Percentiles rank a stretch among this genome's conserved stretches.
Evolutionary conservation across 2,329 filamentous ascomycete species (phyloP).

Genomic region (Colletotrichum sojae): DNA sequence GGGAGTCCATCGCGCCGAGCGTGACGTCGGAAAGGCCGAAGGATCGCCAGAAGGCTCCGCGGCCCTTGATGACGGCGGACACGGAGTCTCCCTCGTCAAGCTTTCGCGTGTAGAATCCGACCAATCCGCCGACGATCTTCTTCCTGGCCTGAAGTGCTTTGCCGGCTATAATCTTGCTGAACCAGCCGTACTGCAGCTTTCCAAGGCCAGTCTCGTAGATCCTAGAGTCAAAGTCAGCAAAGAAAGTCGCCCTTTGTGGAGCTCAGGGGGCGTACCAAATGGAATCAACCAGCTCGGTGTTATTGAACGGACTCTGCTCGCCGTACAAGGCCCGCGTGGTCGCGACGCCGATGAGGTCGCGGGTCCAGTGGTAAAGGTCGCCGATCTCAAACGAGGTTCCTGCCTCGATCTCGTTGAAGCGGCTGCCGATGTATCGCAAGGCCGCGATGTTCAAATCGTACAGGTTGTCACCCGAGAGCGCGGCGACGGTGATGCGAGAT

Average conservation of each 20-base stretch:
- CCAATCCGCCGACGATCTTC: slow-evolving; percentile 46
- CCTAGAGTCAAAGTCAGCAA: background rate
- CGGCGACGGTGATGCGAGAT: slow-evolving; percentile 49
- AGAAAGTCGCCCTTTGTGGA: background rate
- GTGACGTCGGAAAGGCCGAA: slow-evolving; percentile 48
- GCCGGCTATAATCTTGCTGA: slow-evolving; percentile 41
- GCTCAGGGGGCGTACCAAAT: background rate
- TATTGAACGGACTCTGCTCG: slow-evolving; percentile 57
- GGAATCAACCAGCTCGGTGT: slow-evolving; percentile 2
- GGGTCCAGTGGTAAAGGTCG: slow-evolving; percentile 57
- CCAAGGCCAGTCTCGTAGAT: slow-evolving; percentile 19
- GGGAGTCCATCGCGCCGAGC: slow-evolving; percentile 49
- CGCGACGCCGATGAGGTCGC: slow-evolving; percentile 54
- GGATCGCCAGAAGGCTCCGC: slow-evolving; percentile 47
- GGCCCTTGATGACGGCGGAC: slow-evolving; percentile 48
- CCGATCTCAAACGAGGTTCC: slow-evolving; percentile 39
- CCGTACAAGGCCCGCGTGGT: slow-evolving; percentile 59
- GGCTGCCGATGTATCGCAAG: slow-evolving; percentile 50
- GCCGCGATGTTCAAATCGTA: slow-evolving; percentile 53
- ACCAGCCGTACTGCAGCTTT: slow-evolving; percentile 27
- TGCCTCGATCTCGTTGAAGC: slow-evolving; percentile 45
- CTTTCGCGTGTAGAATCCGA: slow-evolving; percentile 47
- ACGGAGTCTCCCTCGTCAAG: slow-evolving; percentile 46
- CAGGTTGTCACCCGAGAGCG: slow-evolving; percentile 51
- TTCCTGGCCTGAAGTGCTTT: slow-evolving; percentile 45